phyloP scores from a whole-genome alignment of 169 alveolate genomes.

The Babesia divergens region DNA sequence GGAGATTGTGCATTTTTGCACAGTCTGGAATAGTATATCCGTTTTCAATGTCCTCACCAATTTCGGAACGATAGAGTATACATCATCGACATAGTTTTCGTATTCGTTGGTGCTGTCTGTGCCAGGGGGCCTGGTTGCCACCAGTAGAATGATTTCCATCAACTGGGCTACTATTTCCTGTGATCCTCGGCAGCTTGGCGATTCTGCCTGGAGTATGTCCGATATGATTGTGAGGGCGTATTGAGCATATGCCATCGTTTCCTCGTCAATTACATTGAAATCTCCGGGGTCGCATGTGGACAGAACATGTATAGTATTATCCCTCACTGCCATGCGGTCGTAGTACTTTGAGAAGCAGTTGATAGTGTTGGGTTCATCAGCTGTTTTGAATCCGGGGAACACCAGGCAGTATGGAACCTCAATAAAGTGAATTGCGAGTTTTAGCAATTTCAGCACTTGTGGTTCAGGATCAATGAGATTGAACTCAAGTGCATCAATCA shows the following conservation, averaged over 20 bases:
- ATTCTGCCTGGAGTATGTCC: constrained; percentile 8
- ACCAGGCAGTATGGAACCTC: constrained; percentile 55
- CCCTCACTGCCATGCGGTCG: constrained; percentile 30
- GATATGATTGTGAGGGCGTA: background rate
- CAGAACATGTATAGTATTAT: background rate
- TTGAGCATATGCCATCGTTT: constrained; percentile 1
- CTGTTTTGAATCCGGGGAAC: background rate
- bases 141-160: constrained; percentile 20
- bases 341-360: constrained; percentile 29
- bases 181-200: constrained; percentile 15
- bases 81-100: constrained; percentile 28
- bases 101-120: constrained; percentile 25
- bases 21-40: constrained; percentile 8
- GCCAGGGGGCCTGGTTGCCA: constrained; percentile 10
- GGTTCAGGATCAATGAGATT: background rate
- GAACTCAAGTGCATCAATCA: constrained; percentile 25
- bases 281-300: constrained; percentile 14
- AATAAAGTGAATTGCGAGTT: constrained; percentile 1
- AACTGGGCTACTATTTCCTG: constrained; percentile 13
- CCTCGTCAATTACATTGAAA: constrained; percentile 21
- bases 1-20: constrained; percentile 21
- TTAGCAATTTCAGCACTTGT: constrained; percentile 7
- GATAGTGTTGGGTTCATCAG: constrained; percentile 14
- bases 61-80: constrained; percentile 3
- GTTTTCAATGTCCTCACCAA: background rate